phyloP scores from a whole-genome alignment of 148 eudicot genomes.

The Cornus kousa region DNA sequence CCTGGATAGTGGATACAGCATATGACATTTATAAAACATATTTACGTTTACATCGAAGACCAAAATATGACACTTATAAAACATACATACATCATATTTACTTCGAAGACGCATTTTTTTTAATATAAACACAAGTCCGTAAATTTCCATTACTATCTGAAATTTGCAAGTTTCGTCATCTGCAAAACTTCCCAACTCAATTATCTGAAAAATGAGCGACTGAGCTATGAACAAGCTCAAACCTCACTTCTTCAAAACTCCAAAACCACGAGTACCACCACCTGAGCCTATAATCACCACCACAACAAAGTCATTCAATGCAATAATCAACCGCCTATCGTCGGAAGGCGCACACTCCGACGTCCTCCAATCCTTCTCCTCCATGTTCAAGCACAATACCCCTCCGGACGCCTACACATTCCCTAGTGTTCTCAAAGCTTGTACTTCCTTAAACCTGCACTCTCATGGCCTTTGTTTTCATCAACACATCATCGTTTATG shows the following conservation, averaged over 20 bases:
- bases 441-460: slow-evolving; percentile 46
- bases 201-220: neutral
- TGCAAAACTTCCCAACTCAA: neutral
- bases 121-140: too few species aligned
- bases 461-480: slow-evolving; percentile 60
- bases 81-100: too few species aligned
- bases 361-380: slow-evolving; percentile 53
- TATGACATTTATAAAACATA: too few species aligned
- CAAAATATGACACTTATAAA: too few species aligned
- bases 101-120: too few species aligned
- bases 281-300: slow-evolving; percentile 15
- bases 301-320: slow-evolving; percentile 54
- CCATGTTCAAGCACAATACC: slow-evolving; percentile 51
- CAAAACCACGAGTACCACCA: slow-evolving; percentile 18
- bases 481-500: slow-evolving; percentile 46
- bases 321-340: slow-evolving; percentile 60
- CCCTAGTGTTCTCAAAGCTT: slow-evolving; percentile 77
- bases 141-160: too few species aligned
- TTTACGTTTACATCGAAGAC: too few species aligned
- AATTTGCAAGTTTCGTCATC: neutral
- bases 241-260: slow-evolving; percentile 13
- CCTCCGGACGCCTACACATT: slow-evolving; percentile 70
- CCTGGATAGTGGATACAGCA: too few species aligned
- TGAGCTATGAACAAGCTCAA: slow-evolving; percentile 41
- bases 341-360: slow-evolving; percentile 41